Percentiles rank a stretch among this genome's conserved stretches.
These are phyloP conservation scores for Sugiyamaella sp. DNA, from an alignment of 1,139 yeast genomes.

Conservation along the genomic window DNA sequence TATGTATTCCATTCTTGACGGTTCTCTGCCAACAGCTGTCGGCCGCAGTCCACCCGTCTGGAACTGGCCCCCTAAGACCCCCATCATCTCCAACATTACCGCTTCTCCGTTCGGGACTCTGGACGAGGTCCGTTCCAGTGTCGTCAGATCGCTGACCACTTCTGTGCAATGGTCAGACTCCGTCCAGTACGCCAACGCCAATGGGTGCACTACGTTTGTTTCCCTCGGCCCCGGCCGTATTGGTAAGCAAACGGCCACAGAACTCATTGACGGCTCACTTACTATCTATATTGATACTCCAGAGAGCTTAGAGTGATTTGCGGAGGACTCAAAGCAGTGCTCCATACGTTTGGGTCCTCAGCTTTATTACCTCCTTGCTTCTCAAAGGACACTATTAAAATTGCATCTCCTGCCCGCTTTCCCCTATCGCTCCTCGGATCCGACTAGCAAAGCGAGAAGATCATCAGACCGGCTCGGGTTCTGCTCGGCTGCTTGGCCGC, in stretches of 20 bases:
- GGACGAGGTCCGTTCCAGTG: slow-evolving; percentile 36
- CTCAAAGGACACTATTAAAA: too few species aligned
- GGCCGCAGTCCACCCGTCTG: slow-evolving; percentile 21
- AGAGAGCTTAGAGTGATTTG: slow-evolving; percentile 13
- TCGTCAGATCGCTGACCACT: slow-evolving; percentile 35
- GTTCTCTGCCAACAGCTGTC: not conserved
- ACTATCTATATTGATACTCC: slow-evolving; percentile 23
- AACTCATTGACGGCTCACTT: slow-evolving; percentile 14
- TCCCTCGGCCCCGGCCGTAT: slow-evolving; percentile 40
- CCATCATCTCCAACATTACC: slow-evolving; percentile 41
- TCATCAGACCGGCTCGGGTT: too few species aligned
- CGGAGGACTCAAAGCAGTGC: too few species aligned
- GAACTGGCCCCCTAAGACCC: slow-evolving; percentile 34
- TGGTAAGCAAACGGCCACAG: slow-evolving; percentile 29
- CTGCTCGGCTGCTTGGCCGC: too few species aligned
- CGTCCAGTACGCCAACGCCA: slow-evolving; percentile 28
- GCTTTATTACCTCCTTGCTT: too few species aligned
- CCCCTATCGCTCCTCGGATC: too few species aligned
- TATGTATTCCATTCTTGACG: slow-evolving; percentile 30
- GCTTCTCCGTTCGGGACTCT: slow-evolving; percentile 39
- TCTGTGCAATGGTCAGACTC: slow-evolving; percentile 43
- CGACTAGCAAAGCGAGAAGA: too few species aligned
- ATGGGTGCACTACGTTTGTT: slow-evolving; percentile 30
- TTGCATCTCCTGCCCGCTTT: too few species aligned
- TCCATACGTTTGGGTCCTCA: too few species aligned